These are phyloP conservation scores for Suillus americanus DNA, from an alignment of 768 basidiomycete genomes.

Conservation along the genomic window DNA sequence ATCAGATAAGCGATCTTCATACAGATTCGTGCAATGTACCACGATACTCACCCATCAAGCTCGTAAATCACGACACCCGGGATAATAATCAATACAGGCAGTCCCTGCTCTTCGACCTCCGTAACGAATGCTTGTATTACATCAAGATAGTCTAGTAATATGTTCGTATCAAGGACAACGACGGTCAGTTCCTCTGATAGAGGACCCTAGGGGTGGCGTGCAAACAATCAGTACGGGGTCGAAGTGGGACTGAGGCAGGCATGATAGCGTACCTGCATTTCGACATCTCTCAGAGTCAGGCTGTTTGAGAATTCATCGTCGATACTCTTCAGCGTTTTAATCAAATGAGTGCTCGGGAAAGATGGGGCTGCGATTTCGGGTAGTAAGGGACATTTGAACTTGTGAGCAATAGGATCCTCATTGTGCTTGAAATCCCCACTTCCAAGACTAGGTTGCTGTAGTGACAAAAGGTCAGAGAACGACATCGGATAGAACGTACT, in stretches of 20 bases:
- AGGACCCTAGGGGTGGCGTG: slow-evolving; percentile 35
- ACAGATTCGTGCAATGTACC: slow-evolving; percentile 1
- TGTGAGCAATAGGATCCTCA: not conserved
- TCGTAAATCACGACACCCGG: slow-evolving; percentile 78
- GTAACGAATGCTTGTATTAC: slow-evolving; percentile 62
- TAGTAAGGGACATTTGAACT: not conserved
- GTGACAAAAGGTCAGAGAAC: not conserved
- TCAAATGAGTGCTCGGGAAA: slow-evolving; percentile 12
- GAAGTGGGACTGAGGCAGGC: not conserved
- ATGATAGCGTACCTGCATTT: slow-evolving; percentile 61
- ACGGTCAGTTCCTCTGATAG: slow-evolving; percentile 42
- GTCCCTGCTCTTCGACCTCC: slow-evolving; percentile 48
- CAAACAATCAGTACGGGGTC: not conserved
- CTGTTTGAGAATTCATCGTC: slow-evolving; percentile 52
- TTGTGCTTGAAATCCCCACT: slow-evolving; percentile 1
- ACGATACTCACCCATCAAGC: slow-evolving; percentile 60
- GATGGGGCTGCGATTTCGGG: slow-evolving; percentile 1
- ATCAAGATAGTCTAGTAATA: slow-evolving; percentile 67
- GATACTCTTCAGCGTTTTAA: slow-evolving; percentile 49
- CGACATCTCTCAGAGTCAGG: slow-evolving; percentile 46
- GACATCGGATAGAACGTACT: slow-evolving; percentile 6
- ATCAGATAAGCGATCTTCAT: slow-evolving; percentile 5
- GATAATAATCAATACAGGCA: slow-evolving; percentile 64
- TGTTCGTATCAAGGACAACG: slow-evolving; percentile 78
- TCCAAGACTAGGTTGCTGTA: not conserved